Evolutionary conservation across 306 rosid genomes (phyloP).

Genomic region (Macrotyloma uniflorum): DNA sequence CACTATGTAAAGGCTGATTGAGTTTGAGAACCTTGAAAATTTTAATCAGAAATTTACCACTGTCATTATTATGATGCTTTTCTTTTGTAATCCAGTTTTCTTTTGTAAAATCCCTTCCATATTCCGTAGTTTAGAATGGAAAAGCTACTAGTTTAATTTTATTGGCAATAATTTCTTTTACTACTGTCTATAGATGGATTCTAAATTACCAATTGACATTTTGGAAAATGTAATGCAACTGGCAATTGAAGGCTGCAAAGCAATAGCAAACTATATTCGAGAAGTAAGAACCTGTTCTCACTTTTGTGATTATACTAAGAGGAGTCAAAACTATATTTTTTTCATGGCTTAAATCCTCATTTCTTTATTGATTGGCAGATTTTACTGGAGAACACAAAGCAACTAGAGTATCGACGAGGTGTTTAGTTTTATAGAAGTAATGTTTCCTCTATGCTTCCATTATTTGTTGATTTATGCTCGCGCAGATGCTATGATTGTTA

Average conservation of each 20-base stretch:
- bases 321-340: constrained; percentile 6
- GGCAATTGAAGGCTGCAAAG: constrained; percentile 93
- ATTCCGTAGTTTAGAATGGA: constrained; percentile 18
- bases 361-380: constrained; percentile 55
- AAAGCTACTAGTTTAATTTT: neutral
- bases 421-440: constrained; percentile 39
- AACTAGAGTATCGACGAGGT: constrained; percentile 71
- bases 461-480: neutral
- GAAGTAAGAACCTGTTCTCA: constrained; percentile 53
- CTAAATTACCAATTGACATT: constrained; percentile 80
- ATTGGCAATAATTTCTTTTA: constrained; percentile 7
- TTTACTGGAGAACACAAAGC: constrained; percentile 73
- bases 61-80: neutral
- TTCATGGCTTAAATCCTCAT: neutral
- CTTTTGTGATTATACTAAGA: neutral
- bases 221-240: constrained; percentile 89
- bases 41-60: neutral
- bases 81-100: constrained; percentile 2
- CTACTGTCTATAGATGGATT: constrained; percentile 72
- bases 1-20: neutral
- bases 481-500: neutral
- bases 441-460: neutral
- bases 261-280: constrained; percentile 74
- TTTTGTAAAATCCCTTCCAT: neutral
- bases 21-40: constrained; percentile 7